These are phyloP conservation scores for Cutaneotrichosporon dermatis DNA, from an alignment of 1,284 basidiomycete genomes.

Conservation along the genomic window DNA sequence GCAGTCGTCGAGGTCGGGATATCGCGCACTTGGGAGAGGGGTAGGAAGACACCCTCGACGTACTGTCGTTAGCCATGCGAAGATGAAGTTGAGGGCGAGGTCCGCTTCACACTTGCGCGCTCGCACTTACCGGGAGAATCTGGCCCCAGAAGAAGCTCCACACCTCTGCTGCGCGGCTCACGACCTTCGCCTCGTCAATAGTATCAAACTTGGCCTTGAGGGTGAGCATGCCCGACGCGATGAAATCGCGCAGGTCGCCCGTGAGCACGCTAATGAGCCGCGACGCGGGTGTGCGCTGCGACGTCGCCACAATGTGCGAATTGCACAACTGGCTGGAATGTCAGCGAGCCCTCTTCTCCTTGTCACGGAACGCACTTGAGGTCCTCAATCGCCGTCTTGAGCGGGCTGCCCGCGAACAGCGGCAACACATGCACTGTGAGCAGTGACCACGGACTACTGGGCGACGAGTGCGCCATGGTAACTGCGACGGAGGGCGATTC, in stretches of 20 bases:
- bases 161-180: constrained; percentile 72
- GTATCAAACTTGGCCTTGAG: constrained; percentile 72
- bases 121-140: constrained; percentile 61
- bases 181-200: constrained; percentile 61
- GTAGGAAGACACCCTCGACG: constrained; percentile 53
- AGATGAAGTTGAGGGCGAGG: too few species aligned
- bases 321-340: constrained; percentile 33
- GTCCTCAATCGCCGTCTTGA: constrained; percentile 87
- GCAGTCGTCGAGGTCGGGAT: constrained; percentile 19
- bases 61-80: constrained; percentile 28
- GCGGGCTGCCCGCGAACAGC: constrained; percentile 83
- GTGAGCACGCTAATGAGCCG: constrained; percentile 58
- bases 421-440: constrained; percentile 82
- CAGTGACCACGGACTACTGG: constrained; percentile 63
- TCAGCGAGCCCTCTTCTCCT: background rate
- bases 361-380: constrained; percentile 57
- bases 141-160: constrained; percentile 96
- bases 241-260: constrained; percentile 73
- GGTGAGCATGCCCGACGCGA: constrained; percentile 84
- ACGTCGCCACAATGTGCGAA: constrained; percentile 40
- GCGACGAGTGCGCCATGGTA: constrained; percentile 37
- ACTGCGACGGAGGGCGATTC: constrained; percentile 18
- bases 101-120: too few species aligned
- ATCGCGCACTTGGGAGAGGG: constrained; percentile 44
- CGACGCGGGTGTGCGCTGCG: constrained; percentile 38